Evolutionary conservation across 768 basidiomycete species (phyloP).

Genomic region (Lyophyllum semitale): DNA sequence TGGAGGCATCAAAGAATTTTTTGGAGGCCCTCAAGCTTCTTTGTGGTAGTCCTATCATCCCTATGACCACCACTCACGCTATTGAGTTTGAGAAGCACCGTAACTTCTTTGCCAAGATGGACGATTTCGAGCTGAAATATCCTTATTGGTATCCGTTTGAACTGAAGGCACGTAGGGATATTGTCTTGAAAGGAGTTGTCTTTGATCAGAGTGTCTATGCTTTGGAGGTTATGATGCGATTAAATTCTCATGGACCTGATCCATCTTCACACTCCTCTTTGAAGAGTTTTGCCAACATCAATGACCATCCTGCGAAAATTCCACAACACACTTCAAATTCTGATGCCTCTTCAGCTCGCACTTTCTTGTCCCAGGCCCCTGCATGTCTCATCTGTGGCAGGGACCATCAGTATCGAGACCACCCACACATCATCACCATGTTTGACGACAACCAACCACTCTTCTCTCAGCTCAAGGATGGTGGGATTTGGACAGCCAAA

Average conservation of each 20-base stretch:
- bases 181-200: not conserved
- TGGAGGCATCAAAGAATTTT: slow-evolving; percentile 3
- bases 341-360: too few species aligned
- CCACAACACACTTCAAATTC: not conserved
- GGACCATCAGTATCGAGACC: not conserved
- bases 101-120: slow-evolving; percentile 5
- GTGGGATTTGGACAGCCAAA: too few species aligned
- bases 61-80: not conserved
- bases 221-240: not conserved
- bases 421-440: too few species aligned
- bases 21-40: not conserved
- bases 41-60: not conserved
- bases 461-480: too few species aligned
- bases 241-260: too few species aligned
- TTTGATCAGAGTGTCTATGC: slow-evolving; percentile 2
- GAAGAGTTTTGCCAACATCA: not conserved
- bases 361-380: not conserved
- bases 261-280: too few species aligned
- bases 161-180: slow-evolving; percentile 1
- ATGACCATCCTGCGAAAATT: not conserved
- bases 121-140: slow-evolving; percentile 10
- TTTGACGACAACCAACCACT: too few species aligned
- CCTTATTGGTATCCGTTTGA: slow-evolving; percentile 11
- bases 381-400: too few species aligned
- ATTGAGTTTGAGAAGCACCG: not conserved